These are phyloP conservation scores for Psilocybe subaeruginosa DNA, from an alignment of 768 basidiomycete genomes.

Conservation along the genomic window DNA sequence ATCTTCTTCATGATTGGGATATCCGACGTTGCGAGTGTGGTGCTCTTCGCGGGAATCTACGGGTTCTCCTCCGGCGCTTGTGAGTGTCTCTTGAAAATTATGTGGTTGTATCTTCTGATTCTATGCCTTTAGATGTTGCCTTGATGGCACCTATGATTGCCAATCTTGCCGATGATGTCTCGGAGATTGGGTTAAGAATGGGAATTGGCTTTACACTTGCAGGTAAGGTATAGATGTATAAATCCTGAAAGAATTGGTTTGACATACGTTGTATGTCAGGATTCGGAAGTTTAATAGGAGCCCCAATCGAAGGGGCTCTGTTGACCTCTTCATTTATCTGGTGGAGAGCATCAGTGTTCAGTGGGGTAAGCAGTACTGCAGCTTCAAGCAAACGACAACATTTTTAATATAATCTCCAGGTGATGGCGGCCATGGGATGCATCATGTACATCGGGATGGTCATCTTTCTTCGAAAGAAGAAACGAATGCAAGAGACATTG, in stretches of 20 bases:
- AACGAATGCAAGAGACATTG: too few species aligned
- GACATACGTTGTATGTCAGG: neutral
- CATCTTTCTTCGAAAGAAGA: neutral
- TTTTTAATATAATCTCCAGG: neutral
- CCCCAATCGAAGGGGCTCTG: constrained; percentile 11
- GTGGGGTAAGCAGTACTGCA: constrained; percentile 4
- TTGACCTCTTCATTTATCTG: constrained; percentile 4
- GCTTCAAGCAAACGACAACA: too few species aligned
- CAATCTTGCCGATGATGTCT: constrained; percentile 10
- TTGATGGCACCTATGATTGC: constrained; percentile 16
- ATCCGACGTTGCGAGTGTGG: constrained; percentile 11
- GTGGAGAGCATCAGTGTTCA: constrained; percentile 7
- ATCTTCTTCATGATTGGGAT: constrained; percentile 13
- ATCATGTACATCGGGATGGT: neutral
- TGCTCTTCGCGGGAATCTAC: constrained; percentile 4
- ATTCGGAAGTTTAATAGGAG: constrained; percentile 11
- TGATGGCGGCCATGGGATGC: neutral
- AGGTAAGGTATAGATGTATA: neutral
- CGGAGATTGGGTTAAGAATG: constrained; percentile 14
- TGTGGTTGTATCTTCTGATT: neutral
- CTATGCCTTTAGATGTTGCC: neutral
- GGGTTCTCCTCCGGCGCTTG: constrained; percentile 13
- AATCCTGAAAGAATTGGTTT: too few species aligned
- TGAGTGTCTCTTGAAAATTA: neutral
- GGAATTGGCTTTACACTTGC: constrained; percentile 14